Conservation (phyloP, 306 rosid species). For the Carpinus viminea region DNA sequence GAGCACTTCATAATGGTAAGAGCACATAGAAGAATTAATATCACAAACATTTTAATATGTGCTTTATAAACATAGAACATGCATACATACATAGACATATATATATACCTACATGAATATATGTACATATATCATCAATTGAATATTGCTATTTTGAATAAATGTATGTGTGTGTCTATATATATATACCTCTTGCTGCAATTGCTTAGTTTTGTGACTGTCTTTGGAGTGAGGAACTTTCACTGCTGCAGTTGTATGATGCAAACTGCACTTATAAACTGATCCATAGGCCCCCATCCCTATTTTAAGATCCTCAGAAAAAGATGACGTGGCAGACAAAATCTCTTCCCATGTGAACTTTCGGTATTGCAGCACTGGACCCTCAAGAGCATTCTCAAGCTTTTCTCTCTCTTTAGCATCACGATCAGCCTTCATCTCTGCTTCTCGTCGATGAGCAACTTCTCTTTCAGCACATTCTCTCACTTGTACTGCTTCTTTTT, state of each 20-base stretch:
- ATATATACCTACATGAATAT: background rate
- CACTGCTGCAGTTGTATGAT: constrained; percentile 89
- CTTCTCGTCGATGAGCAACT: constrained; percentile 63
- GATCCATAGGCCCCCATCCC: constrained; percentile 89
- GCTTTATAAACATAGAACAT: background rate
- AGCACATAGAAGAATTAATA: background rate
- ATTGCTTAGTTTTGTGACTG: constrained; percentile 54
- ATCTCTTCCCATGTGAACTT: constrained; percentile 84
- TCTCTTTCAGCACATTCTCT: constrained; percentile 72
- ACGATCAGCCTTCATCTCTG: constrained; percentile 58
- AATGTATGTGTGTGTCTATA: no score
- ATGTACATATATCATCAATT: constrained; percentile 7
- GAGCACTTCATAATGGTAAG: constrained; percentile 11
- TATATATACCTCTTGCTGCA: constrained; percentile 73
- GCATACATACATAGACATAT: background rate
- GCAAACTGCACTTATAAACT: constrained; percentile 78
- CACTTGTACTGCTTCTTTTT: constrained; percentile 55
- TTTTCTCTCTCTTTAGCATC: constrained; percentile 67
- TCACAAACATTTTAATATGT: background rate
- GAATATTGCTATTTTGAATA: constrained; percentile 2
- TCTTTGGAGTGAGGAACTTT: constrained; percentile 75
- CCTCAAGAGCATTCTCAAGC: constrained; percentile 67
- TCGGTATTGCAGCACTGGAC: constrained; percentile 56
- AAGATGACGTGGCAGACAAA: constrained; percentile 75
- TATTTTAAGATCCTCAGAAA: constrained; percentile 76